Conservation (phyloP, 148 eudicot genomes). For the Persicaria maculosa region DNA sequence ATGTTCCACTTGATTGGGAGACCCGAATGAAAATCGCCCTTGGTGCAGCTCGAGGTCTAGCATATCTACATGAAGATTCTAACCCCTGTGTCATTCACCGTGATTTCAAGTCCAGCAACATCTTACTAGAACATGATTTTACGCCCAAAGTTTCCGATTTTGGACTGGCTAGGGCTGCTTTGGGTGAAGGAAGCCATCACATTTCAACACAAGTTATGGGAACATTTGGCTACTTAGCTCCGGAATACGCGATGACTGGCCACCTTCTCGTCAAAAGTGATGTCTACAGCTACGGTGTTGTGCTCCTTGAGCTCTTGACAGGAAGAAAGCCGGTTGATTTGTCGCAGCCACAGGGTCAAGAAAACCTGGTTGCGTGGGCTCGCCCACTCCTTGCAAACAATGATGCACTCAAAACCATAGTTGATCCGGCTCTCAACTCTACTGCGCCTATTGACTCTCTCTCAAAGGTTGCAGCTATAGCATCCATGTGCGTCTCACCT, state of each 20-base stretch:
- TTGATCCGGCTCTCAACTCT: constrained; percentile 45
- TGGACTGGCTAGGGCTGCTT: constrained; percentile 77
- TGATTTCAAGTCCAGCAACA: constrained; percentile 96
- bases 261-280: constrained; percentile 93
- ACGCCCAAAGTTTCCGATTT: constrained; percentile 96
- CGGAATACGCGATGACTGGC: constrained; percentile 95
- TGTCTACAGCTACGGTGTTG: constrained; percentile 97
- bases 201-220: constrained; percentile 94
- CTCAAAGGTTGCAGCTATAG: constrained; percentile 73
- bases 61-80: constrained; percentile 96
- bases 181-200: constrained; percentile 61
- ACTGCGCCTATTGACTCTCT: constrained; percentile 39
- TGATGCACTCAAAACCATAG: constrained; percentile 45
- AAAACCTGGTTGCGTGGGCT: constrained; percentile 86
- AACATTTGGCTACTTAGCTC: constrained; percentile 94
- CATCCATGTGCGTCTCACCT: constrained; percentile 95
- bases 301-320: constrained; percentile 89
- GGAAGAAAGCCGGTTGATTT: constrained; percentile 93
- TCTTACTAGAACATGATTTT: constrained; percentile 83
- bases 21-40: constrained; percentile 87
- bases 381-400: constrained; percentile 64
- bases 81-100: constrained; percentile 96
- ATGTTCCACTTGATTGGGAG: constrained; percentile 72
- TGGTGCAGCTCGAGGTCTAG: constrained; percentile 91
- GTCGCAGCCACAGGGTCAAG: constrained; percentile 84